Base-by-base conservation (phyloP, 2,329 filamentous ascomycete species). In the Aspergillus fischeri region DNA sequence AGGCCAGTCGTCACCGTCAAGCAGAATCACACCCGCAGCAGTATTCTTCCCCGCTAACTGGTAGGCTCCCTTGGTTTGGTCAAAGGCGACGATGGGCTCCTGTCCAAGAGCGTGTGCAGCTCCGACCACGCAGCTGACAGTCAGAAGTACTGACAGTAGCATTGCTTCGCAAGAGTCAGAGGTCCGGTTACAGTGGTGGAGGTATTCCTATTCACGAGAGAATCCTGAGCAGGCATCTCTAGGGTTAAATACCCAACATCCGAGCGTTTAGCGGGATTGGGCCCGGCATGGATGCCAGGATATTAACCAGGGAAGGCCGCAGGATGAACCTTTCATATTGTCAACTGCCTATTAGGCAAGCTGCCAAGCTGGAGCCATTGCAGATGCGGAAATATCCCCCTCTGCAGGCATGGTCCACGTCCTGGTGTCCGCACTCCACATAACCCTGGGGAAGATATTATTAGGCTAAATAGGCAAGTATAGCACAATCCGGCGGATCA, bases 1-100 rank as follows among this genome's bases (percentile, higher is more conserved):
- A 74, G 84, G 86, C 77, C 83, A 88, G 58, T 90, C 87, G 55
- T 82, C 75, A 21, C 71, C 65, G 9, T 83, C 82, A n/a, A 86
- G 76, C 2, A 82, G 73, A 52, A 87, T 83, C 5, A 42, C 20
- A 9, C 49, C 49, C 11, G 32, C 49, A 21, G 52, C 44, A n/a
- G 41, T 47, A 17, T 32, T 41, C 24, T 35, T 20, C 7, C 44
- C 52, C 4, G 42, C 52, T n/a, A 54, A 32, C 48, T 49, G 17
- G 20, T 49, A 20, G 35, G 28, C n/a, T 10, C 29, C 44, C 4
- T 25, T 17, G 14, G 38, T 44, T 17, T 49, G 20, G 44, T 49
- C 21, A 25, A 49, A 54, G 14, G 52, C 32, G 14, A 54, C 41
- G 14, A 54, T 41, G 29, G 52, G 21, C 21, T 54, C 44, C 32